phyloP scores from a whole-genome alignment of 2,329 filamentous ascomycete species.

The Xylaria digitata region DNA sequence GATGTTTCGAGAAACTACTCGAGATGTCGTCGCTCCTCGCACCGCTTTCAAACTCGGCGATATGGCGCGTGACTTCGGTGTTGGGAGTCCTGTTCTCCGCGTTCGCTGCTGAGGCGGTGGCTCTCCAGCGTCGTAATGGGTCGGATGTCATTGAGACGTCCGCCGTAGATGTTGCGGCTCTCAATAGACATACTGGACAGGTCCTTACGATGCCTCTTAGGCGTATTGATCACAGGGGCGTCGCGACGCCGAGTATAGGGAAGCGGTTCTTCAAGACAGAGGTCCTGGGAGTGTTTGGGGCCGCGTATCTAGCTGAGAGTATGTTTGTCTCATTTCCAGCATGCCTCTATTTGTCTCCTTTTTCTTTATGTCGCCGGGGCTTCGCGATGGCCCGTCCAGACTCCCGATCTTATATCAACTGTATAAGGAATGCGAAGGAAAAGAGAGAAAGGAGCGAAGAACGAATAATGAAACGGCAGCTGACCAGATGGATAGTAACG shows the following conservation, averaged over 20 bases:
- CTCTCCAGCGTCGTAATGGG: conserved; percentile 20
- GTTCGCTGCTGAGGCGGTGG: conserved; percentile 26
- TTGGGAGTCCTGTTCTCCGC: conserved; percentile 15
- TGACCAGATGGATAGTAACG: conserved; percentile 51
- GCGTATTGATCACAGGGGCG: conserved; percentile 43
- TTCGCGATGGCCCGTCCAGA: too few species aligned
- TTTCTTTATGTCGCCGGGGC: background rate
- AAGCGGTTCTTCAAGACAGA: conserved; percentile 47
- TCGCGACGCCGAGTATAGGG: conserved; percentile 45
- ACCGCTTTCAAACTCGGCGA: conserved; percentile 3
- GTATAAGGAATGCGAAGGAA: background rate
- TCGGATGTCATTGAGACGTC: conserved; percentile 1
- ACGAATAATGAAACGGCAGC: background rate
- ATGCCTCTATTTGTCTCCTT: background rate
- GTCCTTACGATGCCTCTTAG: conserved; percentile 47
- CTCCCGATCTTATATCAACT: background rate
- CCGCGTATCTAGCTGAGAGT: conserved; percentile 50
- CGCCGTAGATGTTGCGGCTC: conserved; percentile 30
- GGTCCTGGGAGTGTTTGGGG: conserved; percentile 47
- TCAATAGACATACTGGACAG: conserved; percentile 35
- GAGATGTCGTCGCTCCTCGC: conserved; percentile 20
- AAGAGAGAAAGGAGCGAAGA: background rate
- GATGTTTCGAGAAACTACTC: background rate
- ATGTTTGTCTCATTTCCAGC: conserved; percentile 18
- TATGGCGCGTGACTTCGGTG: conserved; percentile 14